Evolutionary conservation across 1,284 basidiomycete species (phyloP), one percentile per base, ranked within the genome.

Genomic region (Sanghuangporus weigelae): DNA sequence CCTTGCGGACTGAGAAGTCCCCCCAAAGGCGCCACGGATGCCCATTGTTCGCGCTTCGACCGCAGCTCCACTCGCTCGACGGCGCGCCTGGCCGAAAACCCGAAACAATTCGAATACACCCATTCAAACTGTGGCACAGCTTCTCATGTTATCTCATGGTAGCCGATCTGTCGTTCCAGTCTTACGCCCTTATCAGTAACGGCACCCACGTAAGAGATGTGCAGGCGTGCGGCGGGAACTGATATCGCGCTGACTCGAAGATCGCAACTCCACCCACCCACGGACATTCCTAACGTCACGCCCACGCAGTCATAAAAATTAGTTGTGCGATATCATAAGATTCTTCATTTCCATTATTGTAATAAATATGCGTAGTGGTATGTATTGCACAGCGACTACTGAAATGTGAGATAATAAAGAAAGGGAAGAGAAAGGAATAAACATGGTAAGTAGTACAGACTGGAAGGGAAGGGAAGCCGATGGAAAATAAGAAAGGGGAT

Each of bases 401-500:
- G 44, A 42, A 53, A 12, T 36, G 11, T n/a, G 16, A 46, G 53
- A 54, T 8, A 44, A 38, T 39, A 38, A 19, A 35, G 5, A 57
- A 39, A 42, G 12, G 42, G 31, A 42, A 42, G 21, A 46, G 10
- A 42, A 35, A 40, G 19, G 16, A 19, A 60, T 50, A 60, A 60
- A 51, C 21, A 50, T 53, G 46, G 26, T 49, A 51, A 35, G 59
- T 60, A 51, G 48, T 60, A 60, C 59, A 60, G 35, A 35, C 38
- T 7, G 35, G 31, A 36, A 57, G 16, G 35, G 31, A 36, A 57
- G 16, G 31, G n/a, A 54, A 36, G 31, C 11, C 11, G 11, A n/a
- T 26, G 51, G 23, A 53, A 31, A 53, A 53, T 14, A 31, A 40
- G 21, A 60, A 60, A 23, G 36, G 21, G 31, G 36, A 38, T 1